Evolutionary conservation across 83 land plant genomes (phyloP), one percentile per base, ranked within the genome.

Genomic region (Isoetes engelmannii): DNA sequence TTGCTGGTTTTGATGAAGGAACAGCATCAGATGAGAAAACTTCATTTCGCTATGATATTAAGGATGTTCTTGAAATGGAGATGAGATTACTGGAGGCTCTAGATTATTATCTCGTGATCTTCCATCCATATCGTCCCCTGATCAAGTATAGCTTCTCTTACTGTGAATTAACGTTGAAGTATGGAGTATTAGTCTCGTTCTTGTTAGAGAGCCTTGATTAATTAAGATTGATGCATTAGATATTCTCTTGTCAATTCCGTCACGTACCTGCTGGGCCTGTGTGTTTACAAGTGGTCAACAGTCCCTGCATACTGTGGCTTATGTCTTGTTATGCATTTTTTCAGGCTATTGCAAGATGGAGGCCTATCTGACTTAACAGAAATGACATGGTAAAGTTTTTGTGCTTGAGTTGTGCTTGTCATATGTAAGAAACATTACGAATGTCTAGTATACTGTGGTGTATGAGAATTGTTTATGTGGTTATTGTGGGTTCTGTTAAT

Each of bases 61-160:
- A 92, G 68, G 96, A 92, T 59, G 78, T 92, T 46, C 87, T 92
- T 42, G 98, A 92, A 75, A 92, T 92, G 98, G 98, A 92, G 77
- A 92, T 92, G 98, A 85, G 87, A 76, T 83, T 92, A 28, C 84
- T 92, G 67, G 98, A 92, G 78, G 95, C 92, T 21, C 89, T 92
- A 48, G 86, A 92, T 67, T 92, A 92, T 72, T 92, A 87, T 74
- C 80, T 92, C 60, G 92, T 92, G 68, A 83, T 89, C 53, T 92
- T 79, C 56, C 98, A 92, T 76, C 98, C 98, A 17, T 92, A 92
- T 63, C 85, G 87, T 7, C 72, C 98, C 60, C 74, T 92, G 41
- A 61, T 84, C 43, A 87, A 87, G 98, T 92, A 83, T 77, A 89
- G 37, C 37, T 28, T 28, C 37, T 2, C 37, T 28, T 28, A 0